These are phyloP conservation scores for Pseudoscleropodium purum DNA, from an alignment of 225 moss, liverwort and hornwort genomes.

Conservation along the genomic window DNA sequence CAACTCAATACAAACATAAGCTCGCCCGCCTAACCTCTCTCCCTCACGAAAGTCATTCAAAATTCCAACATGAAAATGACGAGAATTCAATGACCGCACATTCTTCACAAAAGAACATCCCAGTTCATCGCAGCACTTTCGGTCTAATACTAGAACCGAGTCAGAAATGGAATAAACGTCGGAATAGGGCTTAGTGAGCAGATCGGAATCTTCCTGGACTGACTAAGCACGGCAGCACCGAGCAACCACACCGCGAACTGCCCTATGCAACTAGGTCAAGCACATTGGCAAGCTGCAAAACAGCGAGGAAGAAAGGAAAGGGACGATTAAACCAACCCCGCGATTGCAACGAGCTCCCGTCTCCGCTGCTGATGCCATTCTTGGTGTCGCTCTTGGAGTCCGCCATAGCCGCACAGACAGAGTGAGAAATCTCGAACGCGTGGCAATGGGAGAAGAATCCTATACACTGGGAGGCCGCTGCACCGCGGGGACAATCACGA, in stretches of 20 bases:
- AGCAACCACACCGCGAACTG: background rate
- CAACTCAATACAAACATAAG: background rate
- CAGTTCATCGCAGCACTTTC: background rate
- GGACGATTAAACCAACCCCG: constrained; percentile 6
- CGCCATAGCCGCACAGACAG: constrained; percentile 17
- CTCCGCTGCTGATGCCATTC: background rate
- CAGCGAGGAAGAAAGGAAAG: background rate
- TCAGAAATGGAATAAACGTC: background rate
- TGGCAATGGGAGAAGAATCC: background rate
- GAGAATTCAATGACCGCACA: background rate
- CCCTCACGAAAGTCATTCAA: background rate
- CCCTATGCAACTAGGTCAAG: background rate
- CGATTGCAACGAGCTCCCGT: constrained; percentile 1
- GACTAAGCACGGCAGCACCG: background rate
- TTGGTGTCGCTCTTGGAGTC: constrained; percentile 16
- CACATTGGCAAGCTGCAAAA: background rate
- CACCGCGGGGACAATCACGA: background rate
- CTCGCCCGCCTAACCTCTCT: background rate
- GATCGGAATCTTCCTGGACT: background rate
- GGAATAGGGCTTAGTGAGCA: background rate
- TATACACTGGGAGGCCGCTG: background rate
- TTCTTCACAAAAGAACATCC: background rate
- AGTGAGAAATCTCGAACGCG: background rate
- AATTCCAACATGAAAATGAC: background rate
- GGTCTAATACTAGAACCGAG: background rate